Conservation (phyloP, 169 alveolate genomes). For the Cryptosporidium canis region DNA sequence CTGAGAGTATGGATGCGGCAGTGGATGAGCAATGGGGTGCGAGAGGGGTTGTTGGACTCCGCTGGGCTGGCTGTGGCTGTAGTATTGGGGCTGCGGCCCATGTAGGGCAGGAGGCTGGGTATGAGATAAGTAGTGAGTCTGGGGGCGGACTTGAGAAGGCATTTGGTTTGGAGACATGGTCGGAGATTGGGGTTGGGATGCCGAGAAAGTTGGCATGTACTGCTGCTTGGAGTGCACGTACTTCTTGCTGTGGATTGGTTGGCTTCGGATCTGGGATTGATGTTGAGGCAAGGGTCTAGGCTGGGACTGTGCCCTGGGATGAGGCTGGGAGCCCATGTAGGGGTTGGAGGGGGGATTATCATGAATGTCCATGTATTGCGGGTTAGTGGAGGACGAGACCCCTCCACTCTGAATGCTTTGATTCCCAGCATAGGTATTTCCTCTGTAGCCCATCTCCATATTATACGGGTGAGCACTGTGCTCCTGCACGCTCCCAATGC, state of each 20-base stretch:
- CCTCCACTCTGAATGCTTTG: background rate
- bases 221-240: background rate
- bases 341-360: background rate
- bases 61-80: background rate
- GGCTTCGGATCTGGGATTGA: background rate
- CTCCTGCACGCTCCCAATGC: background rate
- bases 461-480: background rate
- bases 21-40: background rate
- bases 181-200: background rate
- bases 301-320: background rate
- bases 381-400: background rate
- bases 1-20: constrained; percentile 22
- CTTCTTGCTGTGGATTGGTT: background rate
- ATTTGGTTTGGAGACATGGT: background rate
- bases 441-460: background rate
- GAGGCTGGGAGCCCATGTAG: background rate
- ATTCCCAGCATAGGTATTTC: background rate
- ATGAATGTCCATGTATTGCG: background rate
- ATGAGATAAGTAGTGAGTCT: background rate
- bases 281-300: background rate
- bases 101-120: background rate
- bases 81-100: background rate
- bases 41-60: background rate
- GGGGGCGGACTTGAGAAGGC: background rate
- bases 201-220: background rate